These are phyloP conservation scores for Streptanthus diversifolius DNA, from an alignment of 345 rosid species.

Conservation along the genomic window DNA sequence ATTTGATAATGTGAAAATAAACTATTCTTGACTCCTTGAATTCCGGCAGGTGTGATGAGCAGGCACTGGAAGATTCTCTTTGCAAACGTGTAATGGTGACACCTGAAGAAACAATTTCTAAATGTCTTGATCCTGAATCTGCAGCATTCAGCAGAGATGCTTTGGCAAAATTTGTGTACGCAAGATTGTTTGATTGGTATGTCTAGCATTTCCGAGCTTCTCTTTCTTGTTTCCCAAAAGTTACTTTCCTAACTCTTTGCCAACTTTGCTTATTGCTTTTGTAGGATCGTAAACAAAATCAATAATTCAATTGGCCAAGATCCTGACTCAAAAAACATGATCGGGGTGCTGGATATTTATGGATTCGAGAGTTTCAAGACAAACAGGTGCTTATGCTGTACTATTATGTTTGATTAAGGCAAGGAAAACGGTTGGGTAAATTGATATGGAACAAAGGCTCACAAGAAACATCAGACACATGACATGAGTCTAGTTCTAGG, in stretches of 20 bases:
- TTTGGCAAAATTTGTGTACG: slow-evolving; percentile 86
- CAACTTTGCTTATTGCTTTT: slow-evolving; percentile 20
- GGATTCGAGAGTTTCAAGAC: slow-evolving; percentile 99
- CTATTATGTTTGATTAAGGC: slow-evolving; percentile 37
- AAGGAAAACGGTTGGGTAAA: slow-evolving; percentile 3
- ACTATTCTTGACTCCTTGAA: slow-evolving; percentile 12
- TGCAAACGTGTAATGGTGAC: slow-evolving; percentile 95
- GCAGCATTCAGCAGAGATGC: slow-evolving; percentile 90
- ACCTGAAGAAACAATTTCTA: slow-evolving; percentile 94
- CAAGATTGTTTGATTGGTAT: slow-evolving; percentile 95
- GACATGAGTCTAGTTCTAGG: neutral
- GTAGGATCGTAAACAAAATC: slow-evolving; percentile 88
- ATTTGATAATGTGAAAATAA: neutral
- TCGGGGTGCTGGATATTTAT: slow-evolving; percentile 96
- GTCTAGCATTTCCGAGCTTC: slow-evolving; percentile 19
- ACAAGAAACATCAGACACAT: slow-evolving; percentile 18
- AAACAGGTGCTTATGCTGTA: slow-evolving; percentile 83
- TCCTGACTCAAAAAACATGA: slow-evolving; percentile 70
- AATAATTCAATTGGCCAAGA: slow-evolving; percentile 93
- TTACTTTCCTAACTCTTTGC: slow-evolving; percentile 1
- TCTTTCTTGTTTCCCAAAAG: neutral
- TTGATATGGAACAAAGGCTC: neutral
- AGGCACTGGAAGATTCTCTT: slow-evolving; percentile 85
- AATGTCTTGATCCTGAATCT: slow-evolving; percentile 85
- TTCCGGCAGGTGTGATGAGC: slow-evolving; percentile 74